Conservation (phyloP, 202 grass and related monocot genomes). For the Carex arenaria region DNA sequence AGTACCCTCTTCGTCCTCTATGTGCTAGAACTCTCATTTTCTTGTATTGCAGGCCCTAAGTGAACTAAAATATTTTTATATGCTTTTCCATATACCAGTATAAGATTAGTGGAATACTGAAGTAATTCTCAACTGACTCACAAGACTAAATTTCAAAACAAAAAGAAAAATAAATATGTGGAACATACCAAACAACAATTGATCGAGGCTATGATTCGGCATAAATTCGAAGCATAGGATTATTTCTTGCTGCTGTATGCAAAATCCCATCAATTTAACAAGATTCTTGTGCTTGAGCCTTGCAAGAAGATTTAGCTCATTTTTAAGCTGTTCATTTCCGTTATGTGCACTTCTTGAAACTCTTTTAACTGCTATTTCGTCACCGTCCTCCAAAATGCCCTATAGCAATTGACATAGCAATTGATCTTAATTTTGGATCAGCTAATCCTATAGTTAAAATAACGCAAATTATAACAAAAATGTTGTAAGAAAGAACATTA, state of each 20-base stretch:
- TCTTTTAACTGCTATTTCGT: conserved; percentile 36
- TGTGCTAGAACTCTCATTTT: too few relatives aligned
- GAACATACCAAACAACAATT: conserved; percentile 21
- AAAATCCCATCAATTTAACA: conserved; percentile 29
- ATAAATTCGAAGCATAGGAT: conserved; percentile 34
- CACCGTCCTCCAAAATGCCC: conserved; percentile 26
- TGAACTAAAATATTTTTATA: too few relatives aligned
- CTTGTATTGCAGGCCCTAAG: too few relatives aligned
- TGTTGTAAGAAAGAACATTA: not conserved
- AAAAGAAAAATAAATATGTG: not conserved
- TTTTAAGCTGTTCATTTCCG: conserved; percentile 24
- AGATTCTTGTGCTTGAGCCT: conserved; percentile 38
- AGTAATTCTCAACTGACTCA: too few relatives aligned
- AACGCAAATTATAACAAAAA: not conserved
- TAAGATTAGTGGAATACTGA: too few relatives aligned
- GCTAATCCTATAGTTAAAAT: not conserved
- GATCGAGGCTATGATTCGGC: conserved; percentile 26
- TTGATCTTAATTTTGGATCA: not conserved
- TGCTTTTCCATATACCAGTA: too few relatives aligned
- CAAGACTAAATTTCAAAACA: not conserved
- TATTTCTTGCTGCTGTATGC: conserved; percentile 29
- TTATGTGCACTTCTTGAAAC: conserved; percentile 11
- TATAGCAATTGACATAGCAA: not conserved
- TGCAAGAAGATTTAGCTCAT: conserved; percentile 30
- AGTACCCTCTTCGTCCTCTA: too few relatives aligned